phyloP scores from a whole-genome alignment of 2,329 filamentous ascomycete genomes.

The Trichoderma oligosporum region DNA sequence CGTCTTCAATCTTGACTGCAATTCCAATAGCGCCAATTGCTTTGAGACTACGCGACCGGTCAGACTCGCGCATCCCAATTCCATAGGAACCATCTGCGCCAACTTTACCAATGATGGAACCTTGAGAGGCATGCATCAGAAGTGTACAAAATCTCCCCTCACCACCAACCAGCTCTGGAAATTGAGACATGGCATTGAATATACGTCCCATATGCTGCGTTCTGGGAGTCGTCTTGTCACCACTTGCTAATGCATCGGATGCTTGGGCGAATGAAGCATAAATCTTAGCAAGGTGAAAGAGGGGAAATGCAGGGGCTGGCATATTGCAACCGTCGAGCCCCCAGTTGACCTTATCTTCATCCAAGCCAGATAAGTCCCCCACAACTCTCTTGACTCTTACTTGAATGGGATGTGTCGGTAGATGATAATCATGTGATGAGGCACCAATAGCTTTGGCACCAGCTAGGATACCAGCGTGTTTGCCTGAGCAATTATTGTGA shows the following conservation, averaged over 20 bases:
- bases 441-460: slow-evolving; percentile 38
- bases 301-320: slow-evolving; percentile 41
- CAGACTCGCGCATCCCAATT: slow-evolving; percentile 39
- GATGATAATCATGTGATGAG: slow-evolving; percentile 34
- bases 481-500: slow-evolving; percentile 47
- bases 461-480: slow-evolving; percentile 46
- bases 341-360: slow-evolving; percentile 35
- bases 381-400: slow-evolving; percentile 35
- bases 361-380: slow-evolving; percentile 34
- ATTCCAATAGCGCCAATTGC: slow-evolving; percentile 40
- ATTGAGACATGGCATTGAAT: slow-evolving; percentile 40
- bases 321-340: slow-evolving; percentile 47
- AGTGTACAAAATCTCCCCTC: slow-evolving; percentile 45
- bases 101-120: slow-evolving; percentile 43
- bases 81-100: slow-evolving; percentile 49
- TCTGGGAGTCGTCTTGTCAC: slow-evolving; percentile 1
- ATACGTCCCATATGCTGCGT: slow-evolving; percentile 32
- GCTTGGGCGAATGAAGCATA: slow-evolving; percentile 39
- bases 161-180: slow-evolving; percentile 45
- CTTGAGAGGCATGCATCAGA: slow-evolving; percentile 40
- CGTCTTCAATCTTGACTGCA: slow-evolving; percentile 48
- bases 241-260: slow-evolving; percentile 21
- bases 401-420: slow-evolving; percentile 38
- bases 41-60: slow-evolving; percentile 36
- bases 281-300: slow-evolving; percentile 34